Percentiles rank a stretch among this genome's conserved stretches.
These are phyloP conservation scores for Ruellia speciosa DNA, from an alignment of 305 asterid species.

Conservation along the genomic window DNA sequence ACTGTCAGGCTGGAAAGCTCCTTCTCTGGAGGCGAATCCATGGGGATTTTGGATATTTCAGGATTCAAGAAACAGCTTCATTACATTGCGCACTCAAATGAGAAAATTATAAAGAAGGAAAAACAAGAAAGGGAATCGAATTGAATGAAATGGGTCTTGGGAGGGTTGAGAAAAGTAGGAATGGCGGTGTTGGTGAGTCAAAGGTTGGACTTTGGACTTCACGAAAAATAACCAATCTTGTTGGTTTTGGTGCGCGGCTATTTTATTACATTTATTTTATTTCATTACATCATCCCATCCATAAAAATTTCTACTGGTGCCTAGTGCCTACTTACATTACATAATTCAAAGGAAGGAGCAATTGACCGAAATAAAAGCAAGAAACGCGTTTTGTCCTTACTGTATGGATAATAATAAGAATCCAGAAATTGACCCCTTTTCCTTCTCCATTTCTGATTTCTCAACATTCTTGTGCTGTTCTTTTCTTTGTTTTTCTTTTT, in stretches of 20 bases:
- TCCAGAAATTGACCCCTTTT: constrained; percentile 20
- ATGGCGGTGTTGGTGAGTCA: constrained; percentile 58
- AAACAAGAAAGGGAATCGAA: constrained; percentile 24
- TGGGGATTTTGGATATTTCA: constrained; percentile 10
- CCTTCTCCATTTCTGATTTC: too few relatives aligned
- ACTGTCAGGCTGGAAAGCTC: constrained; percentile 19
- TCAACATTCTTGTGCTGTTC: background rate
- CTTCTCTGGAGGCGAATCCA: constrained; percentile 32
- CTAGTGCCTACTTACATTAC: too few relatives aligned
- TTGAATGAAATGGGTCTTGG: constrained; percentile 11
- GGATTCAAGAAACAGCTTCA: constrained; percentile 33
- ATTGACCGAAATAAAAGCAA: constrained; percentile 49
- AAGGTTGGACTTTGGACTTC: constrained; percentile 72
- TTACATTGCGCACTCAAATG: background rate
- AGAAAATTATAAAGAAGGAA: too few relatives aligned
- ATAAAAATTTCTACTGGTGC: too few relatives aligned
- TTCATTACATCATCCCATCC: background rate
- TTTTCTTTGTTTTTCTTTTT: constrained; percentile 1
- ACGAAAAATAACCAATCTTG: constrained; percentile 9
- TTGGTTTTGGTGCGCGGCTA: background rate
- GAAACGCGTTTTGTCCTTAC: constrained; percentile 34
- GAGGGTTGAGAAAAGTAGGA: constrained; percentile 19
- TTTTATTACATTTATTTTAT: background rate
- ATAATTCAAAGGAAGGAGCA: constrained; percentile 16
- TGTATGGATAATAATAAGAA: constrained; percentile 6